phyloP scores from a whole-genome alignment of 192 early-diverging fungal species.

The Funneliformis geosporum region DNA sequence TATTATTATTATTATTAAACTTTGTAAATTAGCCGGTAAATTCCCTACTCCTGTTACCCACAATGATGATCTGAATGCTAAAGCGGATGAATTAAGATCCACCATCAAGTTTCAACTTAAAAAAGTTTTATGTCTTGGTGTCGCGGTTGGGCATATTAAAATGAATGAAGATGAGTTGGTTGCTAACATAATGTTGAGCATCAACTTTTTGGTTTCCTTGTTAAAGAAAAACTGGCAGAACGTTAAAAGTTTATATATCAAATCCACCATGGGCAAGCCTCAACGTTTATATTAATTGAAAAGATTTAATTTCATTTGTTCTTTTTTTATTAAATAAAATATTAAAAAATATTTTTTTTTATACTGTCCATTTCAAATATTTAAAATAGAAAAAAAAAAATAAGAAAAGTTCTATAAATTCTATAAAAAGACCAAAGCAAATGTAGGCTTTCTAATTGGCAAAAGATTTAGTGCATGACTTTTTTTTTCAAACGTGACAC shows the following conservation, averaged over 20 bases:
- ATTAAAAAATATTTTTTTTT: too few species aligned
- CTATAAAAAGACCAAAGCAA: too few species aligned
- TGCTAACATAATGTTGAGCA: constrained; percentile 95
- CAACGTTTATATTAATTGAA: constrained; percentile 77
- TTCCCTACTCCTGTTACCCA: constrained; percentile 96
- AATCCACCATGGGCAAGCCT: constrained; percentile 96
- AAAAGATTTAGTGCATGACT: too few species aligned
- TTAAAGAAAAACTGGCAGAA: constrained; percentile 99
- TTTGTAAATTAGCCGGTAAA: constrained; percentile 69
- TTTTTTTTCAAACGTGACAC: too few species aligned
- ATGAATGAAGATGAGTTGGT: constrained; percentile 96
- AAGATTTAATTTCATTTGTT: not conserved
- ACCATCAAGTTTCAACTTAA: constrained; percentile 99
- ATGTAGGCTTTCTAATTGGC: too few species aligned
- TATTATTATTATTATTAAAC: not conserved
- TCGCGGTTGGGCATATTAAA: constrained; percentile 91
- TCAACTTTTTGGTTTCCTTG: constrained; percentile 98
- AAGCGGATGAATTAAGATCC: constrained; percentile 91
- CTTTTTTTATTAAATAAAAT: too few species aligned
- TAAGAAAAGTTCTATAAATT: too few species aligned
- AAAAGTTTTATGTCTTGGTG: constrained; percentile 98
- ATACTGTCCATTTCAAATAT: too few species aligned
- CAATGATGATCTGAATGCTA: constrained; percentile 80
- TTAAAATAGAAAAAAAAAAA: too few species aligned
- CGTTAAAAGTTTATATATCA: constrained; percentile 97